Conservation (phyloP, 805 yeast species). For the Wickerhamiella galacta region DNA sequence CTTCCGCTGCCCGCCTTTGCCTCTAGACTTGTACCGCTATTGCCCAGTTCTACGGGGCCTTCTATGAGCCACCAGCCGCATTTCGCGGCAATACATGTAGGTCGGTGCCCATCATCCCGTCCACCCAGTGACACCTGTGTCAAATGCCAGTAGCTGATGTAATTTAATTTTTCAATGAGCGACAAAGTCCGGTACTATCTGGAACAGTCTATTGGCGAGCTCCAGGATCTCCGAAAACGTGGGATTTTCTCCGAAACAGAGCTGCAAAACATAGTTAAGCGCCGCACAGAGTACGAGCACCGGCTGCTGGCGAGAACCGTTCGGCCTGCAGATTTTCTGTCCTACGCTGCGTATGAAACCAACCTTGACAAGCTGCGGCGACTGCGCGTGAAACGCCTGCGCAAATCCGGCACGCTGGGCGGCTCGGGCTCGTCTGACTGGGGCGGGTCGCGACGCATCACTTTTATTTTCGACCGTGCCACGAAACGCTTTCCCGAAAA, state of each 20-base stretch:
- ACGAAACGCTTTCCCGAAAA: conserved; percentile 65
- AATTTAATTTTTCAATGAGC: conserved; percentile 28
- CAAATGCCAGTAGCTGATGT: too few relatives aligned
- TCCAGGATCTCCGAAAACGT: conserved; percentile 69
- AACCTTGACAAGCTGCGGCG: conserved; percentile 62
- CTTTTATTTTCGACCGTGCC: conserved; percentile 72
- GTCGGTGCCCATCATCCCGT: too few relatives aligned
- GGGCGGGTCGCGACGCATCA: conserved; percentile 68
- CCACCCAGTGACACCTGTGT: too few relatives aligned
- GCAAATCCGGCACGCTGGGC: conserved; percentile 16
- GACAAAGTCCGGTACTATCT: conserved; percentile 39
- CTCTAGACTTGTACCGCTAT: too few relatives aligned
- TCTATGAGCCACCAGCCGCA: too few relatives aligned
- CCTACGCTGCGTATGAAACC: conserved; percentile 64
- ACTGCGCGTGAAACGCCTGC: conserved; percentile 49
- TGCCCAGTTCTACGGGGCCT: too few relatives aligned
- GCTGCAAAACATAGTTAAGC: conserved; percentile 69
- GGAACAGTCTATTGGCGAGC: conserved; percentile 72
- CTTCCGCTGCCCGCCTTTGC: too few relatives aligned
- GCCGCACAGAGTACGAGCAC: conserved; percentile 92
- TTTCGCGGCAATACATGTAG: too few relatives aligned
- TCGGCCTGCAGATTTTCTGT: conserved; percentile 55
- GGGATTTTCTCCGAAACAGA: conserved; percentile 74
- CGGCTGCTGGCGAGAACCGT: conserved; percentile 72
- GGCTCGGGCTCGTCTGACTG: conserved; percentile 49